These are phyloP conservation scores for Coniochaeta sp. DNA, from an alignment of 2,329 filamentous ascomycete species.

Conservation along the genomic window DNA sequence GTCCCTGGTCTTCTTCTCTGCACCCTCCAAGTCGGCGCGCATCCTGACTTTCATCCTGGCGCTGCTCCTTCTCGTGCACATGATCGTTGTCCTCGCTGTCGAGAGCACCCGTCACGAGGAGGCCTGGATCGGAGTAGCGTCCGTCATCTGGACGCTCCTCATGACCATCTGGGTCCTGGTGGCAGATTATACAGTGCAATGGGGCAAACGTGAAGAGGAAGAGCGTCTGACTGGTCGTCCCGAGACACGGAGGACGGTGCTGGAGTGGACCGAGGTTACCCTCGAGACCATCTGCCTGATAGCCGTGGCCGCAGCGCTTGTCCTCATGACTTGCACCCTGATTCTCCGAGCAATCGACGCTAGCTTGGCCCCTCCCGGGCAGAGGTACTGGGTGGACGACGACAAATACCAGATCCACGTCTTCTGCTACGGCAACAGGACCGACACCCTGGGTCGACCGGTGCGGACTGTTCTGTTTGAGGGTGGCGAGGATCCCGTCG, in stretches of 20 bases:
- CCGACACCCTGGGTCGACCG: slow-evolving; percentile 42
- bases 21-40: slow-evolving; percentile 72
- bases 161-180: slow-evolving; percentile 73
- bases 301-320: slow-evolving; percentile 57
- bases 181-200: slow-evolving; percentile 75
- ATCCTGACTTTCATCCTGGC: slow-evolving; percentile 63
- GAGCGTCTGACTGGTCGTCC: slow-evolving; percentile 82
- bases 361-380: slow-evolving; percentile 63
- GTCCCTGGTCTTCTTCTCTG: slow-evolving; percentile 77
- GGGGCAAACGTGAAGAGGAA: slow-evolving; percentile 91
- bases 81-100: slow-evolving; percentile 73
- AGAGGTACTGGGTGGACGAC: slow-evolving; percentile 72
- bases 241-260: slow-evolving; percentile 73
- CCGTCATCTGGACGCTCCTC: slow-evolving; percentile 73
- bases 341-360: slow-evolving; percentile 75
- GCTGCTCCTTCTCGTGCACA: slow-evolving; percentile 61
- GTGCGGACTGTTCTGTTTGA: slow-evolving; percentile 81
- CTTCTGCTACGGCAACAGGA: slow-evolving; percentile 71
- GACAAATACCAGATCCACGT: slow-evolving; percentile 83
- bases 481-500: slow-evolving; percentile 71
- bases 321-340: slow-evolving; percentile 74
- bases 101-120: slow-evolving; percentile 72
- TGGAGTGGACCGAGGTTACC: slow-evolving; percentile 79
- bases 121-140: slow-evolving; percentile 83
- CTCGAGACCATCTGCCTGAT: slow-evolving; percentile 64